A percentile compares a stretch with the other conserved stretches of the same genome.
Evolutionary conservation across 2,329 filamentous ascomycete genomes (phyloP).

Genomic region (Colletotrichum chlorophyti): DNA sequence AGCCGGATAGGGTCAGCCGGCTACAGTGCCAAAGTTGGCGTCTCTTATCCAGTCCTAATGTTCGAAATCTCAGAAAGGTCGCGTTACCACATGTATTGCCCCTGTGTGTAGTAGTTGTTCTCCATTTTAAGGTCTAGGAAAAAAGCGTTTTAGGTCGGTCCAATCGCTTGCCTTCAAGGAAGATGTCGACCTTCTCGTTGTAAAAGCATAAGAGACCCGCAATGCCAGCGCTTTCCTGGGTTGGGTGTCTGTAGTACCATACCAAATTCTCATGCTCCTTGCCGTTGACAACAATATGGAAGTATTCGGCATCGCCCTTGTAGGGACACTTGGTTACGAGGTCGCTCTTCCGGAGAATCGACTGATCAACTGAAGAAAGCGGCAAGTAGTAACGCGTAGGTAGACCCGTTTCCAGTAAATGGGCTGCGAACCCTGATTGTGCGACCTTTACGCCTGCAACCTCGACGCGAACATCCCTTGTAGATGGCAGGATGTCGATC

Average conservation of each 20-base stretch:
- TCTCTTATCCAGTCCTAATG: no score
- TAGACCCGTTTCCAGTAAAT: slow-evolving; percentile 67
- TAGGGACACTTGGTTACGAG: slow-evolving; percentile 69
- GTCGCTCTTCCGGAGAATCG: slow-evolving; percentile 53
- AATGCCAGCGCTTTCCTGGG: slow-evolving; percentile 60
- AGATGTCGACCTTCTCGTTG: slow-evolving; percentile 72
- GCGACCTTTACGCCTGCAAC: slow-evolving; percentile 54
- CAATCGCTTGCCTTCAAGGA: slow-evolving; percentile 55
- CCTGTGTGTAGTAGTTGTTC: no score
- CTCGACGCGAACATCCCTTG: slow-evolving; percentile 58
- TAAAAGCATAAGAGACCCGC: slow-evolving; percentile 69
- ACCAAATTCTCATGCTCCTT: slow-evolving; percentile 56
- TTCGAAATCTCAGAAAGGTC: no score
- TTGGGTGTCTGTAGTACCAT: slow-evolving; percentile 69
- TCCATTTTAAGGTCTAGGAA: no score
- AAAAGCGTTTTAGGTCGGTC: slow-evolving; percentile 38
- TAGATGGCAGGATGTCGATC: slow-evolving; percentile 65
- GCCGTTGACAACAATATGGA: slow-evolving; percentile 56
- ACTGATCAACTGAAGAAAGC: slow-evolving; percentile 53
- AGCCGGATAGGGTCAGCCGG: no score
- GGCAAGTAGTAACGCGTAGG: slow-evolving; percentile 67
- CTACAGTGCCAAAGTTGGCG: no score
- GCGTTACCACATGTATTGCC: no score
- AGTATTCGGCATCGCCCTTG: slow-evolving; percentile 71
- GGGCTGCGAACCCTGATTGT: slow-evolving; percentile 52